Percentiles rank a stretch among this genome's conserved stretches.
Evolutionary conservation across 2,329 filamentous ascomycete species (phyloP).

Genomic region (Botrytis tulipae): DNA sequence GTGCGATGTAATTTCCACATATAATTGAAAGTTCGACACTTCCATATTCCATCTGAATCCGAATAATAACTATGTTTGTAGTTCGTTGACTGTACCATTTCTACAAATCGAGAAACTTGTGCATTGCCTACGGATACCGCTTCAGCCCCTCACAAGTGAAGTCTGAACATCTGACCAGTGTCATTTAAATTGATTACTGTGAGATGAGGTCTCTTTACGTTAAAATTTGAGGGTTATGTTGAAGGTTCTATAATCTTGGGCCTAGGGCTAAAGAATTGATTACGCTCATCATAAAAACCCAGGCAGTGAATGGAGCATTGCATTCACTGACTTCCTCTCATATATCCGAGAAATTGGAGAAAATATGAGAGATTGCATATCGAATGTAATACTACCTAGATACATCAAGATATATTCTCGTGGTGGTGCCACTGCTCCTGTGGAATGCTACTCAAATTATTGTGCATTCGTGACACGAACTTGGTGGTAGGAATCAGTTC

Average conservation of each 20-base stretch:
- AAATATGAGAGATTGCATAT: not conserved
- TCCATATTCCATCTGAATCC: not conserved
- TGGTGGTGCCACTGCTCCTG: not conserved
- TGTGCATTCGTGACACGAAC: not conserved
- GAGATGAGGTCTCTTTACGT: not conserved
- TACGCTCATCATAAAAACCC: not conserved
- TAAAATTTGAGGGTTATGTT: not conserved
- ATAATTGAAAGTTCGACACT: not conserved
- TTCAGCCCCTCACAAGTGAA: not conserved
- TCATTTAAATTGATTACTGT: not conserved
- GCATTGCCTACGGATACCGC: not conserved
- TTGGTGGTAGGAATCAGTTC: not conserved
- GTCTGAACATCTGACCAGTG: not conserved
- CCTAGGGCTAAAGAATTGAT: not conserved
- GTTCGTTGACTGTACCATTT: not conserved
- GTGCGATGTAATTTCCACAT: not conserved
- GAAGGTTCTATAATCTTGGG: not conserved
- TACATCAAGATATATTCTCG: not conserved
- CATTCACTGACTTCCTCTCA: not conserved
- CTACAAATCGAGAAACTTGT: not conserved
- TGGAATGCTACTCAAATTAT: not conserved
- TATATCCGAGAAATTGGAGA: not conserved
- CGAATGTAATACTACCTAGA: not conserved
- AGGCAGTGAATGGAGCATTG: not conserved
- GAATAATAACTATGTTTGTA: no score